Evolutionary conservation across 495 filamentous ascomycete genomes (phyloP).

Genomic region (Podospora sp.): DNA sequence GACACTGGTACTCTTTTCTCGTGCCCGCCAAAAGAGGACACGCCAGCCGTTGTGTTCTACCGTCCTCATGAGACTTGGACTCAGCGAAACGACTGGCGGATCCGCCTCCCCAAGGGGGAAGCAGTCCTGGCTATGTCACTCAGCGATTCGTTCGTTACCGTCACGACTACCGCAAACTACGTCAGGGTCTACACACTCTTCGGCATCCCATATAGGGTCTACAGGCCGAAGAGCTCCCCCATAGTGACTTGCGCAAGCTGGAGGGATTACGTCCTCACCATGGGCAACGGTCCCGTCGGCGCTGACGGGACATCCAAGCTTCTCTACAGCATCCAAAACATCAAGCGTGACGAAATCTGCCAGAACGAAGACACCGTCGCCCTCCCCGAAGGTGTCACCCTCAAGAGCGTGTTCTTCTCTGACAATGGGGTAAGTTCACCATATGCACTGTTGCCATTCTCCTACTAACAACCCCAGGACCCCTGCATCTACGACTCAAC

Average conservation of each 20-base stretch:
- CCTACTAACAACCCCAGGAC: constrained; percentile 54
- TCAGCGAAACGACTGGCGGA: constrained; percentile 85
- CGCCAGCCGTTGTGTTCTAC: constrained; percentile 87
- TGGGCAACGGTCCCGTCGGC: constrained; percentile 87
- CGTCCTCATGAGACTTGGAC: constrained; percentile 98
- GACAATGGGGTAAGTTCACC: constrained; percentile 68
- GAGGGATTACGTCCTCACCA: constrained; percentile 89
- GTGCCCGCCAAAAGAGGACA: constrained; percentile 67
- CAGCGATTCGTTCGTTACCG: constrained; percentile 86
- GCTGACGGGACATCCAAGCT: constrained; percentile 74
- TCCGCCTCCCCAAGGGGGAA: constrained; percentile 78
- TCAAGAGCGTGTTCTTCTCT: constrained; percentile 88
- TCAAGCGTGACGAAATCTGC: constrained; percentile 88
- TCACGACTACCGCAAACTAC: constrained; percentile 80
- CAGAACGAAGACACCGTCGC: constrained; percentile 92
- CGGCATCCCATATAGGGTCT: constrained; percentile 84
- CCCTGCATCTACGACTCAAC: constrained; percentile 92
- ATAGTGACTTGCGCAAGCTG: constrained; percentile 90
- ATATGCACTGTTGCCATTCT: not conserved
- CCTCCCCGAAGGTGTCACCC: constrained; percentile 66
- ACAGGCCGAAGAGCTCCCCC: constrained; percentile 84
- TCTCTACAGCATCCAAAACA: constrained; percentile 84
- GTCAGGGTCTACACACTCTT: constrained; percentile 91
- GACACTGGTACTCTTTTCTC: constrained; percentile 88
- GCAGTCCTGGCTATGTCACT: constrained; percentile 84